Conservation (phyloP, 768 basidiomycete genomes). For the Leccinellum rugosiceps region DNA sequence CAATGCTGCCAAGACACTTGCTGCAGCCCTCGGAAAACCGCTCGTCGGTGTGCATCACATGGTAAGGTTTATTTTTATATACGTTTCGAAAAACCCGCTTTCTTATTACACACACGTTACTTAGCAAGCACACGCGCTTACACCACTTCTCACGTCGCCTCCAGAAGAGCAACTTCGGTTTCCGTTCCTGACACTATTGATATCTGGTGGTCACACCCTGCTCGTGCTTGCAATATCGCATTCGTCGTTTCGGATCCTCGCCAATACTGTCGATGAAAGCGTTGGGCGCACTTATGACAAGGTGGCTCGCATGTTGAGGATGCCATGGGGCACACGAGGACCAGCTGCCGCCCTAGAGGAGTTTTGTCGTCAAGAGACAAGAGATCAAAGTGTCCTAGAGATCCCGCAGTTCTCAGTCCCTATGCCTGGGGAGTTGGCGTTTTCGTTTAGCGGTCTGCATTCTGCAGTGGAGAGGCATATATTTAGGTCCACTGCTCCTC, state of each 20-base stretch:
- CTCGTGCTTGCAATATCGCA: conserved; percentile 68
- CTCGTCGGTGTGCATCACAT: conserved; percentile 93
- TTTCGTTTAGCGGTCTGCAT: conserved; percentile 81
- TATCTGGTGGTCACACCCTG: conserved; percentile 95
- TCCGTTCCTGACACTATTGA: conserved; percentile 84
- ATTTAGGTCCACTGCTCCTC: conserved; percentile 32
- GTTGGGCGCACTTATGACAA: conserved; percentile 86
- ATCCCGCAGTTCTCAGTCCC: conserved; percentile 26
- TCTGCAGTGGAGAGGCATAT: conserved; percentile 65
- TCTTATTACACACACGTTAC: not conserved
- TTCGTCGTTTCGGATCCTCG: conserved; percentile 62
- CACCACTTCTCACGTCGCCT: conserved; percentile 63
- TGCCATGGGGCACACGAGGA: conserved; percentile 61
- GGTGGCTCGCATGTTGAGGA: conserved; percentile 62
- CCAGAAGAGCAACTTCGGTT: conserved; percentile 48
- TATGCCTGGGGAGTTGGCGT: not conserved
- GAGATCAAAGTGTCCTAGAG: conserved; percentile 30
- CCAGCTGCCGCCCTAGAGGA: conserved; percentile 81
- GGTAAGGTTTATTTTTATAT: conserved; percentile 47
- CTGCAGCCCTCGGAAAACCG: conserved; percentile 73
- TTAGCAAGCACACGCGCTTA: conserved; percentile 92
- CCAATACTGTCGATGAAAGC: conserved; percentile 70
- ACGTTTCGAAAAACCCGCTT: not conserved
- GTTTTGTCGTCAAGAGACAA: conserved; percentile 44
- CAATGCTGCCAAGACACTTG: conserved; percentile 83